A percentile compares a stretch with the other conserved stretches of the same genome.
These are phyloP conservation scores for Tricholoma sp. DNA, from an alignment of 768 basidiomycete species.

Conservation along the genomic window DNA sequence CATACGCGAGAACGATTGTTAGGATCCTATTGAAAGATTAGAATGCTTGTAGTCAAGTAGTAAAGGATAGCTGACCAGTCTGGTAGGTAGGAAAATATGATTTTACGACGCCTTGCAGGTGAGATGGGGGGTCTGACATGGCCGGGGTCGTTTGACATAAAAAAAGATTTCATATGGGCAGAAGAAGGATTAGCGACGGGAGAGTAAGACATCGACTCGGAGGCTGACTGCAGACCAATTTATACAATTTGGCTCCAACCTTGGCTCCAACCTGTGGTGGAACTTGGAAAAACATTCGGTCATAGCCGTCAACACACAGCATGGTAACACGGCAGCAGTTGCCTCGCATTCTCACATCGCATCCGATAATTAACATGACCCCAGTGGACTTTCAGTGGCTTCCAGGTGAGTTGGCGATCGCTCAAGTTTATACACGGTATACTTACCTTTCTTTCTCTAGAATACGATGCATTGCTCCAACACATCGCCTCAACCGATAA, in stretches of 20 bases:
- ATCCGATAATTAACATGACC: no score
- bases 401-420: conserved; percentile 34
- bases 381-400: conserved; percentile 41
- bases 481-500: conserved; percentile 61
- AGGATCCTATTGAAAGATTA: conserved; percentile 44
- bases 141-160: conserved; percentile 14
- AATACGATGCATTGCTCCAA: conserved; percentile 53
- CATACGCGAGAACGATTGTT: conserved; percentile 64
- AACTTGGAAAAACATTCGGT: no score
- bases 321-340: no score
- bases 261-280: no score
- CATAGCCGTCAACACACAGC: no score
- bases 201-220: conserved; percentile 24
- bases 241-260: no score
- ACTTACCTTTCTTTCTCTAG: conserved; percentile 28
- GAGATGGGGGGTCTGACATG: conserved; percentile 21
- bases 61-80: conserved; percentile 54
- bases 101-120: conserved; percentile 29
- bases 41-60: background rate
- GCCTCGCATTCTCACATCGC: no score
- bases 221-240: background rate
- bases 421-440: background rate
- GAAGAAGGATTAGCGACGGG: conserved; percentile 16
- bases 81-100: conserved; percentile 63
- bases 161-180: conserved; percentile 22